Conservation (phyloP, 164 flowering plant species). For the Taxillus chinensis region DNA sequence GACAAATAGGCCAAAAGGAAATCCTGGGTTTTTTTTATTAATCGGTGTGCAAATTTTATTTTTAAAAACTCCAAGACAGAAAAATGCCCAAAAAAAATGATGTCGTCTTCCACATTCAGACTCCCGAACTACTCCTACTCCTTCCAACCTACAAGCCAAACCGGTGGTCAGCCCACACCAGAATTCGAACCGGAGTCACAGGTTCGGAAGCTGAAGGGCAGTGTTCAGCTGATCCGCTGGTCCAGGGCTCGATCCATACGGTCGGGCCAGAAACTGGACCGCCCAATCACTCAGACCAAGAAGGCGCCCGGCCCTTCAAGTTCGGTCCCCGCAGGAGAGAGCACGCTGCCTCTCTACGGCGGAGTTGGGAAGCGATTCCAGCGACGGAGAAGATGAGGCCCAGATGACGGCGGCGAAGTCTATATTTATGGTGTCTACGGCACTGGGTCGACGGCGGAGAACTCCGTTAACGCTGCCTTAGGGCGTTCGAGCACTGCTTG, state of each 20-base stretch:
- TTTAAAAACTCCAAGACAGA: not conserved
- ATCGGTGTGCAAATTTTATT: no score
- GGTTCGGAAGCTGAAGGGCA: slow-evolving; percentile 33
- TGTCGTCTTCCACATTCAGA: slow-evolving; percentile 5
- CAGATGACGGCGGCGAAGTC: slow-evolving; percentile 30
- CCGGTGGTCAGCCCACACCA: slow-evolving; percentile 1
- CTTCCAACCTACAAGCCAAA: slow-evolving; percentile 5
- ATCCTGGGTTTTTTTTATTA: no score
- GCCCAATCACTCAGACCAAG: slow-evolving; percentile 17
- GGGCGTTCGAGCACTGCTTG: slow-evolving; percentile 86
- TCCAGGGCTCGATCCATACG: slow-evolving; percentile 69
- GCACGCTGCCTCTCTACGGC: not conserved
- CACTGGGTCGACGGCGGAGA: slow-evolving; percentile 95
- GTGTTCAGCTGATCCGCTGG: slow-evolving; percentile 72
- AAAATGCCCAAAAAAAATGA: not conserved
- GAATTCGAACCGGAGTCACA: slow-evolving; percentile 18
- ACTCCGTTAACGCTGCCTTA: slow-evolving; percentile 76
- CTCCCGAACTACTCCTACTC: slow-evolving; percentile 1
- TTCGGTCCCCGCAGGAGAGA: slow-evolving; percentile 5
- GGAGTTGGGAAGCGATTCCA: slow-evolving; percentile 5
- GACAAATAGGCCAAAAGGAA: no score
- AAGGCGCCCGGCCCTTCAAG: not conserved
- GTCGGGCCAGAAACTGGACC: slow-evolving; percentile 62
- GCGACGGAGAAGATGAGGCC: slow-evolving; percentile 21
- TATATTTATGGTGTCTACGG: slow-evolving; percentile 85